Conservation (phyloP, 2,329 filamentous ascomycete genomes). For the Cryphonectria nitschkei region DNA sequence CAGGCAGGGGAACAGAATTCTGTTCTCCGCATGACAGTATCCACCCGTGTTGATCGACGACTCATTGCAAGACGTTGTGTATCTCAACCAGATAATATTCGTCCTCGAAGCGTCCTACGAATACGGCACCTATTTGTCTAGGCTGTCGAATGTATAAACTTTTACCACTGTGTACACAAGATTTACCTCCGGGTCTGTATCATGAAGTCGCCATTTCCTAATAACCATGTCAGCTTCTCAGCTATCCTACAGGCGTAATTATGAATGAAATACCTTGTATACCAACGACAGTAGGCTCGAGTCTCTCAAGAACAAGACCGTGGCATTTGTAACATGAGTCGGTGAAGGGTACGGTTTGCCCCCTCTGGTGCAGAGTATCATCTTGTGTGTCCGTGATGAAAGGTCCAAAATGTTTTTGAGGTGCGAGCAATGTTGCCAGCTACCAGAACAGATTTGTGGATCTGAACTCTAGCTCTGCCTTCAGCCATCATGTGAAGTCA, state of each 20-base stretch:
- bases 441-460: background rate
- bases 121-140: background rate
- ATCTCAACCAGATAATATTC: background rate
- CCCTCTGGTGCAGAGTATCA: background rate
- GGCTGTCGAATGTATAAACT: background rate
- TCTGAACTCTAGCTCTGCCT: background rate
- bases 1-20: background rate
- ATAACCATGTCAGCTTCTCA: background rate
- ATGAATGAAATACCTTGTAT: background rate
- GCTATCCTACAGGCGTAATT: too few species aligned
- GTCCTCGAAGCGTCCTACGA: background rate
- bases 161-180: background rate
- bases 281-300: background rate
- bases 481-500: background rate
- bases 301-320: background rate
- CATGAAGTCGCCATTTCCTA: background rate
- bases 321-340: background rate
- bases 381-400: background rate
- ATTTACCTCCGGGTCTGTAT: background rate
- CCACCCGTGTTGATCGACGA: too few species aligned
- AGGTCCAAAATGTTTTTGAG: background rate
- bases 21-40: background rate
- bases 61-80: background rate
- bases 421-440: background rate
- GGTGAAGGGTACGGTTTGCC: background rate